These are phyloP conservation scores for Fusarium sp. DNA, from an alignment of 2,329 filamentous ascomycete genomes.

Conservation along the genomic window DNA sequence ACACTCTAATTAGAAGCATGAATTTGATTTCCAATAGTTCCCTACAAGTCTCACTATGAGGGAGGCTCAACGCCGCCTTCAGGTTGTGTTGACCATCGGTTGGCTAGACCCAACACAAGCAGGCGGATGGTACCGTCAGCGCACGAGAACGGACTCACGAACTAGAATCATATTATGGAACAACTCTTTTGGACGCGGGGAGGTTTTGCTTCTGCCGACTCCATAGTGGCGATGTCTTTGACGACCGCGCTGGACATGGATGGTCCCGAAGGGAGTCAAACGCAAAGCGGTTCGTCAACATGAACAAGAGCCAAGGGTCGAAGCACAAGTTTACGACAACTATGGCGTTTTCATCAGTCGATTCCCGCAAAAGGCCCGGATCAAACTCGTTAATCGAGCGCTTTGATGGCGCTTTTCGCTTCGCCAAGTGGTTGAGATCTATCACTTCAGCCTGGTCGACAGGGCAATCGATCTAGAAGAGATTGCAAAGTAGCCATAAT, in stretches of 20 bases:
- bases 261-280: not conserved
- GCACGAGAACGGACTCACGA: constrained; percentile 58
- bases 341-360: constrained; percentile 41
- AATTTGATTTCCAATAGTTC: not conserved
- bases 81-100: constrained; percentile 45
- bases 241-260: constrained; percentile 46
- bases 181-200: constrained; percentile 53
- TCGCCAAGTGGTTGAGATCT: constrained; percentile 63
- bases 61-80: constrained; percentile 59
- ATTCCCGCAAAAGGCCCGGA: constrained; percentile 40
- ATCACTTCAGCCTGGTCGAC: not conserved
- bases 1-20: constrained; percentile 40
- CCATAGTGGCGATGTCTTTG: constrained; percentile 46
- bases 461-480: constrained; percentile 1
- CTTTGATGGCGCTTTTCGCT: constrained; percentile 69
- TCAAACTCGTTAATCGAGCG: constrained; percentile 61
- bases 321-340: constrained; percentile 54
- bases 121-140: constrained; percentile 46
- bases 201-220: constrained; percentile 40
- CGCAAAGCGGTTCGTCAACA: not conserved
- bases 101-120: not conserved
- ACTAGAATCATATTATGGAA: constrained; percentile 43
- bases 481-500: not conserved
- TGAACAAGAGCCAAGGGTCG: constrained; percentile 41
- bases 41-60: constrained; percentile 49